Base-by-base conservation (phyloP, 2,329 filamentous ascomycete genomes). In the Rutstroemia sydowiana region DNA sequence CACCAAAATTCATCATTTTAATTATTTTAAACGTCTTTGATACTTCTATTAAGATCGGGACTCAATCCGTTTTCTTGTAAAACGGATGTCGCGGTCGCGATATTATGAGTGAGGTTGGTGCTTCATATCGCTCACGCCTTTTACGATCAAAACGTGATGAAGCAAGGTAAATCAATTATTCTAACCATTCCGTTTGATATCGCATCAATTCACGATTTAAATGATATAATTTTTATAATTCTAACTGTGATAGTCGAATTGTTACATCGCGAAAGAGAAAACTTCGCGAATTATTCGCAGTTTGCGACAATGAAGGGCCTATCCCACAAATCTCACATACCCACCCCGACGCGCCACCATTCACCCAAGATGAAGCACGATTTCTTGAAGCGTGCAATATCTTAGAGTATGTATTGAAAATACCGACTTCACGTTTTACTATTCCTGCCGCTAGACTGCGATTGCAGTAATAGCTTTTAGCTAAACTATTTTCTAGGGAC, bases 191-290 rank as follows among this genome's bases (percentile, higher is more conserved):
- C 34, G 34, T 46, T 56, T 30, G 51, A 57, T 57, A 59, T 59
- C 61, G 63, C 64, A 50, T 55, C 45, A 7, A 36, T 20, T 14
- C 44, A 48, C 55, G 56, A 57, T 55, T 63, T 55, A 54, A 61
- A 59, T 50, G 51, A 57, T 60, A 39, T 52, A 48, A 37, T 43
- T 59, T 50, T 54, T 41, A 59, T 26, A 30, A 50, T 63, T 55
- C 59, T 65, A 68, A 70, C 56, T 21, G 57, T 56, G 61, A 54
- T 67, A 86, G 82, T 73, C 76, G 79, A 79, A 84, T 85, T 78
- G 81, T 87, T 76, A 79, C 78, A 71, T 88, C 87, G 77, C 86
- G 88, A 72, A 93, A 95, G 81, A 84, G 88, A 71, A 95, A 95
- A 77, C 79, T 95, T 69, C 85, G 85, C 69, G 87, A 93, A 74